Evolutionary conservation across 2,329 filamentous ascomycete genomes (phyloP).

Genomic region (Pezicula radicicola): DNA sequence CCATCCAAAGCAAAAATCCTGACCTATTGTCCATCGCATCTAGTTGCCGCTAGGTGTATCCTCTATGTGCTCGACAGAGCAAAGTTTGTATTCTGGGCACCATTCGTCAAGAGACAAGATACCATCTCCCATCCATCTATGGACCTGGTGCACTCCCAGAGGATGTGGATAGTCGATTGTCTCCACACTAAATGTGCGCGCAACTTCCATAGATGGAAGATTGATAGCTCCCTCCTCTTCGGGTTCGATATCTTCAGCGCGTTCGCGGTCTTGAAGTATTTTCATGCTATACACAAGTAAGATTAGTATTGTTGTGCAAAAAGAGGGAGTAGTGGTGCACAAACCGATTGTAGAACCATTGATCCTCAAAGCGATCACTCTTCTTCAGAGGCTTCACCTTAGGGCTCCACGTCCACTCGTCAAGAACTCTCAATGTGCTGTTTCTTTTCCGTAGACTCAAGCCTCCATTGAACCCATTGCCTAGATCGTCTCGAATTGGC

Average conservation of each 20-base stretch:
- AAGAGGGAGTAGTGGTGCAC: neutral
- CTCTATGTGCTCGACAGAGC: slow-evolving; percentile 7
- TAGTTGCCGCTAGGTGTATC: slow-evolving; percentile 2
- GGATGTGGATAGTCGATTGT: slow-evolving; percentile 28
- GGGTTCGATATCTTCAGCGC: slow-evolving; percentile 13
- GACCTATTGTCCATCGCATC: neutral
- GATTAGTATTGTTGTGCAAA: neutral
- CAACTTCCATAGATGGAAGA: slow-evolving; percentile 23
- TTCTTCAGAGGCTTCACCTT: slow-evolving; percentile 12
- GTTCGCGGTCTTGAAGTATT: slow-evolving; percentile 16
- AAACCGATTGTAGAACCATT: slow-evolving; percentile 26
- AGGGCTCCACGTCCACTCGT: slow-evolving; percentile 19
- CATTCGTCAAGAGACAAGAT: slow-evolving; percentile 15
- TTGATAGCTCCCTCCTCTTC: slow-evolving; percentile 20
- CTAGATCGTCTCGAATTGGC: slow-evolving; percentile 22
- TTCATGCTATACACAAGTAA: slow-evolving; percentile 13
- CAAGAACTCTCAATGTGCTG: slow-evolving; percentile 28
- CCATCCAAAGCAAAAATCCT: neutral
- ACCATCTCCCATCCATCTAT: slow-evolving; percentile 16
- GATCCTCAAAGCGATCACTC: slow-evolving; percentile 23
- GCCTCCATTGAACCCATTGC: slow-evolving; percentile 32
- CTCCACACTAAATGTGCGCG: slow-evolving; percentile 27
- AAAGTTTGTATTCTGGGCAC: slow-evolving; percentile 23
- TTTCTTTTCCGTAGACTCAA: slow-evolving; percentile 34
- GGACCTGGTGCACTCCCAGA: slow-evolving; percentile 27